Base-by-base conservation (phyloP, 352 stramenopile genomes). In the Peronosclerospora sorghi region DNA sequence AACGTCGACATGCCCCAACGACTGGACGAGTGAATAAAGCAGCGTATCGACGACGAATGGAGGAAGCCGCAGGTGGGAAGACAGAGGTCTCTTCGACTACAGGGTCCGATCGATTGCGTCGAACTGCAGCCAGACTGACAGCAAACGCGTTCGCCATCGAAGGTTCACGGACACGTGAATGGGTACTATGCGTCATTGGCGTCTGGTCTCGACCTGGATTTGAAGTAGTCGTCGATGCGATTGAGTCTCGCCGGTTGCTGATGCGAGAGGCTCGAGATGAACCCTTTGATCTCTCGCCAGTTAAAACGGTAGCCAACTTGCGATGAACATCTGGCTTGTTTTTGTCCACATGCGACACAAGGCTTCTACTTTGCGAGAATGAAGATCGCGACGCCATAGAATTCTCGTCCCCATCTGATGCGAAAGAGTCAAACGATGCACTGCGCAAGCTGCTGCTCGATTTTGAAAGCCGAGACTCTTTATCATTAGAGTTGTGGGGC, bases 81-180 rank as follows among this genome's bases (percentile, higher is more conserved):
- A 61, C 80, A n/a, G 69, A 43, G 14, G 39, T 64, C 20, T 30
- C 61, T 19, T 81, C 63, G 8, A 85, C 75, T 40, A 86, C 21
- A 86, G 82, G 41, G 63, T 87, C 18, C 70, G 65, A 79, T 46
- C 75, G 70, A 12, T 44, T 85, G 35, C 73, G 57, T 91, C 4
- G 79, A 91, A 36, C 51, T 86, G 2, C 79, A 76, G 1, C 68
- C 76, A 34, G 67, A 89, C 48, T 90, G 76, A 85, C 68, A 51
- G 72, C 74, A 20, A 87, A 85, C 8, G 70, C 75, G 35, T 87
- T 83, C 9, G 60, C 61, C 42, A 83, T 77, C 7, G 55, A 49
- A 7, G 63, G 58, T 15, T 65, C 54, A n/a, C 50, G 5, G 4
- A 38, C 32, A 32, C n/a, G n/a, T 42, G 46, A 15, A 19, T 17